Percentiles rank a stretch among this genome's conserved stretches.
Conservation (phyloP, 2,329 filamentous ascomycete species). For the Diaporthe australafricana region DNA sequence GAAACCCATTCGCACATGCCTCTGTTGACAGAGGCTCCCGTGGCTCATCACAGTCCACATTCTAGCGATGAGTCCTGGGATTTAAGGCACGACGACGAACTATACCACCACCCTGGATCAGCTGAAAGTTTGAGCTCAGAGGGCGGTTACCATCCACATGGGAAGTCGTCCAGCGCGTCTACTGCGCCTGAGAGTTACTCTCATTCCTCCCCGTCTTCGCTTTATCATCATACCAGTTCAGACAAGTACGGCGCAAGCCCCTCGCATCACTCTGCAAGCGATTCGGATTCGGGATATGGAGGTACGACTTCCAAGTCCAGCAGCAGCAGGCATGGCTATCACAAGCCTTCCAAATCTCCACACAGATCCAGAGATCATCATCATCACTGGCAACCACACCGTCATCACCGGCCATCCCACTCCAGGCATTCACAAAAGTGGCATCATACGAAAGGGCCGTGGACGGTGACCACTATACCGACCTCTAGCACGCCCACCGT, state of each 20-base stretch:
- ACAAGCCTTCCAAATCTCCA: background rate
- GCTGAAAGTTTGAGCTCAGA: background rate
- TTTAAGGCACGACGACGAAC: background rate
- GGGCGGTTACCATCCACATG: background rate
- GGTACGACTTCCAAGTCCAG: background rate
- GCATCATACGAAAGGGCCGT: background rate
- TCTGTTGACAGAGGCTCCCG: too few relatives aligned
- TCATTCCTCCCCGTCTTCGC: background rate
- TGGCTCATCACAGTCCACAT: too few relatives aligned
- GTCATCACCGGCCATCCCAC: background rate
- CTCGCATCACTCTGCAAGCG: background rate
- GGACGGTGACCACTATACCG: background rate
- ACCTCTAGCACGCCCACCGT: conserved; percentile 1
- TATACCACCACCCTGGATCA: background rate
- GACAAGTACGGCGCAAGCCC: background rate
- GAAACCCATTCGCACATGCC: background rate
- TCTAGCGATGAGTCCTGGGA: background rate
- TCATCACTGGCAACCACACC: background rate
- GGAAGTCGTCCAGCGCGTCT: background rate
- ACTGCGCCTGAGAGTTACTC: background rate
- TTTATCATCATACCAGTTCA: background rate
- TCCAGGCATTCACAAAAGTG: background rate
- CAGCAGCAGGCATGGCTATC: background rate
- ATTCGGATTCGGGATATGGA: background rate
- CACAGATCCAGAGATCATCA: conserved; percentile 2